Evolutionary conservation across 2,329 filamentous ascomycete species (phyloP), one percentile per base, ranked within the genome.

Genomic region (Ophiostoma australiae): DNA sequence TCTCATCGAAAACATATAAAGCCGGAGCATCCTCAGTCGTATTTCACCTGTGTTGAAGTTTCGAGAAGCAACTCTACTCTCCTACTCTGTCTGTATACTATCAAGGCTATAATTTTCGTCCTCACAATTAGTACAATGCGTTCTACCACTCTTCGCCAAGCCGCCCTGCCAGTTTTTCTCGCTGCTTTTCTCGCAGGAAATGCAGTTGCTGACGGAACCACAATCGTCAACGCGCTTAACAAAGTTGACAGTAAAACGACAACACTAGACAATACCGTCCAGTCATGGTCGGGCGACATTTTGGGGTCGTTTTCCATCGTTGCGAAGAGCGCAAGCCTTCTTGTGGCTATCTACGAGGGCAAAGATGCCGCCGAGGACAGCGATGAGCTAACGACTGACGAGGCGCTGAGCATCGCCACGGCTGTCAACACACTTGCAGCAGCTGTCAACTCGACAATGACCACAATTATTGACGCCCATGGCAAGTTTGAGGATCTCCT

Each of bases 401-500:
- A 83, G 74, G 77, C 81, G 7, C 67, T 83, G 35, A 75, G 75
- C 61, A 79, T 84, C 6, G 82, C 80, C 70, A 69, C 73, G 23
- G 78, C 80, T 3, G 80, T 81, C 5, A 70, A 74, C 3, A 73
- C 76, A 8, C 79, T 85, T 35, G 77, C 78, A 65, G 70, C 66
- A 13, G 76, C 76, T n/a, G 81, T 84, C 72, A 79, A 82, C 73
- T 70, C 74, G 41, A 80, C 81, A 4, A 77, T 84, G 39, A 73
- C 76, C 8, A 77, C 77, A n/a, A 75, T 84, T 31, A 77, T 83
- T 72, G 74, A 71, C 13, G 75, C 78, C 37, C 83, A 83, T 76
- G 78, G 76, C 27, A 81, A 82, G 73, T 85, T 85, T 71, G 80
- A 84, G 73, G 76, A 76, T 55, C 75, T 83, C 6, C 69, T 82